Evolutionary conservation across 2,329 filamentous ascomycete species (phyloP).

Genomic region (Didymella arachidicola): DNA sequence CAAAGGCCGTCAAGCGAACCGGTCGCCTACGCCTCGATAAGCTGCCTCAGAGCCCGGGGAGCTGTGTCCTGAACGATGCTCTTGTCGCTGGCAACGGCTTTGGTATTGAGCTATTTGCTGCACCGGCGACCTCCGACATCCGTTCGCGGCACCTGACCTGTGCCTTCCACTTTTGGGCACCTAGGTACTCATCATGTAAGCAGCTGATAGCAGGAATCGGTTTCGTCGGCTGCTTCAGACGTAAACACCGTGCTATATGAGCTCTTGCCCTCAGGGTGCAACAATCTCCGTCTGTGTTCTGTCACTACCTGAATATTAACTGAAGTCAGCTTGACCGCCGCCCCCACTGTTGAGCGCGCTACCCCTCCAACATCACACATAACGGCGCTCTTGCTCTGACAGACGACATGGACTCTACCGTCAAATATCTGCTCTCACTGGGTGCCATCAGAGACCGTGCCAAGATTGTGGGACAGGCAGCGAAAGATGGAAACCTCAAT

Average conservation of each 20-base stretch:
- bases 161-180: constrained; percentile 20
- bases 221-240: neutral
- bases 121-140: constrained; percentile 20
- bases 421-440: constrained; percentile 40
- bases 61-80: constrained; percentile 4
- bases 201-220: constrained; percentile 17
- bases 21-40: constrained; percentile 22
- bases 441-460: constrained; percentile 40
- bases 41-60: constrained; percentile 10
- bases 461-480: constrained; percentile 36
- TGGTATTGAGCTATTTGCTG: constrained; percentile 9
- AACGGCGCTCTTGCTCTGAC: neutral
- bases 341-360: constrained; percentile 14
- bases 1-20: constrained; percentile 21
- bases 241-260: neutral
- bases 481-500: constrained; percentile 60
- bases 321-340: neutral
- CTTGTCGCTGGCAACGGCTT: constrained; percentile 9
- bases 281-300: neutral
- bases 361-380: constrained; percentile 13
- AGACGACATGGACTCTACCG: constrained; percentile 31
- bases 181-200: constrained; percentile 16
- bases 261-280: neutral
- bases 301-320: neutral
- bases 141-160: constrained; percentile 19